Conservation (phyloP, 2,329 filamentous ascomycete species). For the Curvularia verruculosa region DNA sequence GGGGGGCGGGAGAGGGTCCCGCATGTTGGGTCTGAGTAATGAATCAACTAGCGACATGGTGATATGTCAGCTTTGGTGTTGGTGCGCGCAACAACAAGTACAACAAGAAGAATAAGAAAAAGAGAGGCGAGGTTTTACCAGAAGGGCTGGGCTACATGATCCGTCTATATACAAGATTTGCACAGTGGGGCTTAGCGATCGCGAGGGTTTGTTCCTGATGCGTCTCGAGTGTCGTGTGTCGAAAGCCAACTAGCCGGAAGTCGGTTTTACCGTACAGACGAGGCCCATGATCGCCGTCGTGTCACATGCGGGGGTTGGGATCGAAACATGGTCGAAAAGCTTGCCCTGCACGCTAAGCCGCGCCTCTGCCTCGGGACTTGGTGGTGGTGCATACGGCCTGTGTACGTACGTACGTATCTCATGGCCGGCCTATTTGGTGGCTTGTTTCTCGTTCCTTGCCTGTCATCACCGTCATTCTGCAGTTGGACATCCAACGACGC, state of each 20-base stretch:
- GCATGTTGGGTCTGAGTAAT: constrained; percentile 59
- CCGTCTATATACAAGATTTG: constrained; percentile 4
- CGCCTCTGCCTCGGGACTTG: neutral
- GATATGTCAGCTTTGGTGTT: constrained; percentile 15
- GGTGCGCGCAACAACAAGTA: neutral
- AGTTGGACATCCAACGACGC: constrained; percentile 18
- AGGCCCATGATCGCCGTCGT: constrained; percentile 14
- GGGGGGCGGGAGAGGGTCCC: constrained; percentile 71
- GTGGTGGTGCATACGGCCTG: constrained; percentile 16
- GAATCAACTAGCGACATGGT: constrained; percentile 28
- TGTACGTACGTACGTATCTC: no score
- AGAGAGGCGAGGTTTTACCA: constrained; percentile 11
- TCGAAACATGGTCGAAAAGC: constrained; percentile 9
- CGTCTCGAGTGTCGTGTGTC: constrained; percentile 14
- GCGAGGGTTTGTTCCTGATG: constrained; percentile 8
- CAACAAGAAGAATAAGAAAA: neutral
- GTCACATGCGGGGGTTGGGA: constrained; percentile 17
- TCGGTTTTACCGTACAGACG: constrained; percentile 11
- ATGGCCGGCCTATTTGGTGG: constrained; percentile 11
- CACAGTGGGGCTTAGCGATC: constrained; percentile 6
- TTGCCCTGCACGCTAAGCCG: constrained; percentile 13
- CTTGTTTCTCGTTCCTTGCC: constrained; percentile 16
- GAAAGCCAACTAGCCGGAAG: constrained; percentile 8
- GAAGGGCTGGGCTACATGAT: constrained; percentile 13
- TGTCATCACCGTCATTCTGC: constrained; percentile 17